These are phyloP conservation scores for Chlamydomonas sp. DNA, from an alignment of 139 green algal species.

Conservation along the genomic window DNA sequence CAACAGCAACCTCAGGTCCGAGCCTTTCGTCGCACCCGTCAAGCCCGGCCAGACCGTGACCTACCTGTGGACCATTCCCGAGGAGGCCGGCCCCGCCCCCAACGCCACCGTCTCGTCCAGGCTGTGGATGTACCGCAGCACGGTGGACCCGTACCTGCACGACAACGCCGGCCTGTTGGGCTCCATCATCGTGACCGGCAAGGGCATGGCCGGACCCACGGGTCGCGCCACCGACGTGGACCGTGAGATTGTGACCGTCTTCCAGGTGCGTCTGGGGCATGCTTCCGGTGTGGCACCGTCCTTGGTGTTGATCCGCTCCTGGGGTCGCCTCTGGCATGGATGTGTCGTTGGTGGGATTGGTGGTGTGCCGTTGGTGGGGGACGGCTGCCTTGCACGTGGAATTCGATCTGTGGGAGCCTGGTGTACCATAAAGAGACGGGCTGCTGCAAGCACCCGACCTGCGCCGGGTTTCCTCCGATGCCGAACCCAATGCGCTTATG, in stretches of 20 bases:
- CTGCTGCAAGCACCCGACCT: no score
- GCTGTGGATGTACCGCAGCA: conserved; percentile 43
- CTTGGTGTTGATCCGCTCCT: not conserved
- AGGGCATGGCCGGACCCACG: conserved; percentile 30
- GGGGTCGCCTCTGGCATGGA: not conserved
- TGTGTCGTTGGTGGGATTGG: not conserved
- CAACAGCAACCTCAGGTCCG: not conserved
- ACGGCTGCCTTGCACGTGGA: no score
- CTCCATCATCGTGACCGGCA: conserved; percentile 64
- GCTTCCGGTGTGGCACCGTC: no score
- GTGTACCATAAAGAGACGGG: no score
- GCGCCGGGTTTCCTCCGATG: no score
- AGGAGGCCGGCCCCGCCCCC: not conserved
- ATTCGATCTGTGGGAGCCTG: no score
- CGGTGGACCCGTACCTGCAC: conserved; percentile 48
- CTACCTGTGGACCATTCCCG: conserved; percentile 16
- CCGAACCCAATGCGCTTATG: no score
- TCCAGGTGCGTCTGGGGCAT: conserved; percentile 25
- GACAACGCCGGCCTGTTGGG: conserved; percentile 69
- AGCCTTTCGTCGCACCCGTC: not conserved
- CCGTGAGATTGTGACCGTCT: conserved; percentile 47
- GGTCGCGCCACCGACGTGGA: conserved; percentile 46
- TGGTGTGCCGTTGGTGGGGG: not conserved
- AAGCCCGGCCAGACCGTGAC: not conserved
- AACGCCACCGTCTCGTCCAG: not conserved